These are phyloP conservation scores for Geotrichum macrosporum DNA, from an alignment of 1,139 yeast genomes.

Conservation along the genomic window DNA sequence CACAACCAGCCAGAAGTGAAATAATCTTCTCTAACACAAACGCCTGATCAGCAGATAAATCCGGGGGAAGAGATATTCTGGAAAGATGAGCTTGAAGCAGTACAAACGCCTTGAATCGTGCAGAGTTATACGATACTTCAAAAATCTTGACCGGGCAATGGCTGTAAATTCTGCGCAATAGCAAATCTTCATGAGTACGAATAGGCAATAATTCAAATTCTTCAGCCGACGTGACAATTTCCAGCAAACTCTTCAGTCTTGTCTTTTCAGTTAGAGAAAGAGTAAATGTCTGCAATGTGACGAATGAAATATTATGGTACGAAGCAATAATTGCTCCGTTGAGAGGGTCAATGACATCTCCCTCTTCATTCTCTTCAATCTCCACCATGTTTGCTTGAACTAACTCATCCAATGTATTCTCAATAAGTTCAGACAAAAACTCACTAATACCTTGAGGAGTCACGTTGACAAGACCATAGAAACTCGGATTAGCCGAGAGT, in stretches of 20 bases:
- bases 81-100: conserved; percentile 79
- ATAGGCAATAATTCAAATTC: conserved; percentile 67
- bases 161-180: conserved; percentile 50
- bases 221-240: conserved; percentile 58
- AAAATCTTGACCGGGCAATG: conserved; percentile 57
- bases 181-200: conserved; percentile 53
- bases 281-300: conserved; percentile 59
- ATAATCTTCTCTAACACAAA: conserved; percentile 49
- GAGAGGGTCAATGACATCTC: conserved; percentile 51
- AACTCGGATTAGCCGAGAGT: conserved; percentile 77
- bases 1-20: conserved; percentile 57
- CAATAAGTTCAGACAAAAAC: conserved; percentile 78
- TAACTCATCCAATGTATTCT: conserved; percentile 63
- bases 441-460: conserved; percentile 70
- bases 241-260: conserved; percentile 60
- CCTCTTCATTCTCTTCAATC: conserved; percentile 45
- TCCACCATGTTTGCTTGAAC: conserved; percentile 61
- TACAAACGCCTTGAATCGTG: conserved; percentile 66
- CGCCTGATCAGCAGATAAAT: conserved; percentile 55
- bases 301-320: conserved; percentile 59
- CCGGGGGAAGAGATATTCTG: conserved; percentile 55
- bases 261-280: conserved; percentile 53
- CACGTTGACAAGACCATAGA: conserved; percentile 67
- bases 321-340: conserved; percentile 75
- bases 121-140: conserved; percentile 46